Base-by-base conservation (phyloP, 2,329 filamentous ascomycete species). In the Beauveria varroae region DNA sequence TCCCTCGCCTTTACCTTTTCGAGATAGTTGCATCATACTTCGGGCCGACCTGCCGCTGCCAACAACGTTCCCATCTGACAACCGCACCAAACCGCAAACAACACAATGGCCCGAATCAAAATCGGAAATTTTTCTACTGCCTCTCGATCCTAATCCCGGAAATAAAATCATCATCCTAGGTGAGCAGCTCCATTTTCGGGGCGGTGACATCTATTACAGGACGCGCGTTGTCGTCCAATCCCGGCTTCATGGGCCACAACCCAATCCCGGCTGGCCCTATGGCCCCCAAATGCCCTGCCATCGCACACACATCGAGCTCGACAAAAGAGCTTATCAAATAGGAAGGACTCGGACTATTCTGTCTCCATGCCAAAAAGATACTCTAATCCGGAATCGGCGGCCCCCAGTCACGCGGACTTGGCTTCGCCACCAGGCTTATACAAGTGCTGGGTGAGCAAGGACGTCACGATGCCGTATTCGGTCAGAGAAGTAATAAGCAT, bases 221-320 rank as follows among this genome's bases (percentile, higher is more conserved):
- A 57, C 55, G 46, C 55, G 55, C 44, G 46, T 57, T 50, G 44
- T 26, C 30, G 18, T 24, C 34, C 55, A 57, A 57, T 57, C 55
- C 55, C 55, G 55, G 41, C 41, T 28, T 53, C 50, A 22, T 12
- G 3, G 22, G 9, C 12, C 18, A n/a, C 14, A 44, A 9, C 20
- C 10, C 28, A 57, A 50, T 22, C 22, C 55, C 55, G 53, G n/a
- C 18, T 41, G 41, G 24, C 41, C 20, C 20, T 22, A 41, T 56
- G 44, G 54, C 54, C 54, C 43, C 54, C n/a, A 52, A 49, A 49
- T n/a, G 16, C 14, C 40, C 46, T 6, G 46, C 16, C 55, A 57
- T 57, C 46, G 34, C 16, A 41, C 30, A n/a, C 8, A 8, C 5
- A 14, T 8, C 16, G 6, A 26, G 37, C 22, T 37, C n/a, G 28